Conservation (phyloP, 768 basidiomycete species). For the Coprinopsis strossmayeri region DNA sequence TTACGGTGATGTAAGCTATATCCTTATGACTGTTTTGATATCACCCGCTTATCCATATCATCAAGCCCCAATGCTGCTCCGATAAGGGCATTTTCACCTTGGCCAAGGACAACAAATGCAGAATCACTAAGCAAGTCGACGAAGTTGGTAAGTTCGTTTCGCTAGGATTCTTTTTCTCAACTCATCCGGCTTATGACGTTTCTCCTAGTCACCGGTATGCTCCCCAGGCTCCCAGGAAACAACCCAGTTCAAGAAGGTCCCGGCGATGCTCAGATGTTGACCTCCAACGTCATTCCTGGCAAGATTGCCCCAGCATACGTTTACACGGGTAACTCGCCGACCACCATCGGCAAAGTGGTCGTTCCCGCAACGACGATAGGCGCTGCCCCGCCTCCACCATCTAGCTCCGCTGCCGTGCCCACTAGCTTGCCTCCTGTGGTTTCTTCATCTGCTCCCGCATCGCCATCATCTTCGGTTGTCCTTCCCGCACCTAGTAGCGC, state of each 20-base stretch:
- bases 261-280: constrained; percentile 23
- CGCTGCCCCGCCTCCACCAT: constrained; percentile 6
- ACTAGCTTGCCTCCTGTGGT: not conserved
- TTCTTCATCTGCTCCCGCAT: too few relatives aligned
- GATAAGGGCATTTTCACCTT: constrained; percentile 37
- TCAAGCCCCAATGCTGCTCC: constrained; percentile 40
- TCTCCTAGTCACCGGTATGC: constrained; percentile 35
- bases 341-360: constrained; percentile 27
- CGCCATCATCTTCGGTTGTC: not conserved
- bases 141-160: constrained; percentile 32
- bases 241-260: constrained; percentile 41
- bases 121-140: constrained; percentile 39
- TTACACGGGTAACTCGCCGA: constrained; percentile 36
- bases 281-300: constrained; percentile 27
- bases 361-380: constrained; percentile 3
- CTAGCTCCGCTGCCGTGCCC: not conserved
- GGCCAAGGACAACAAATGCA: constrained; percentile 32
- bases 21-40: too few relatives aligned
- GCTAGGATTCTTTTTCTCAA: not conserved
- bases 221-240: constrained; percentile 44
- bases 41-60: constrained; percentile 7
- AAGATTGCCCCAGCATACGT: constrained; percentile 37
- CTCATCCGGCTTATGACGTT: not conserved
- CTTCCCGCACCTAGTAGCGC: constrained; percentile 6
- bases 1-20: constrained; percentile 38